Percentiles rank a stretch among this genome's conserved stretches.
Evolutionary conservation across 2,329 filamentous ascomycete genomes (phyloP).

Genomic region (Amylocarpus encephaloides): DNA sequence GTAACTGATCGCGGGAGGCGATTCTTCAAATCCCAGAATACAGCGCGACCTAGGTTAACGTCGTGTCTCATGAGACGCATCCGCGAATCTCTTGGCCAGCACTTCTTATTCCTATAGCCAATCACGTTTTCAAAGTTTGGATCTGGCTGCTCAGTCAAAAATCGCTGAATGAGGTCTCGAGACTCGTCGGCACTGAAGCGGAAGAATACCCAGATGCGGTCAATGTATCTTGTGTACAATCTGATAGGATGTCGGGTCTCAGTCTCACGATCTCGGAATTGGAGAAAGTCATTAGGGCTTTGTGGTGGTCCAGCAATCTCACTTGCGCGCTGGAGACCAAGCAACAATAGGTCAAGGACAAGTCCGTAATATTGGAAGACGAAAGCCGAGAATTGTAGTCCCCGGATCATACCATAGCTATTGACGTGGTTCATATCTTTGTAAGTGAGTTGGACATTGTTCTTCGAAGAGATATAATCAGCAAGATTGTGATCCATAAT

Average conservation of each 20-base stretch:
- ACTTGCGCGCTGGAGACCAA: slow-evolving; percentile 92
- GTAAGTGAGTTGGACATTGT: slow-evolving; percentile 98
- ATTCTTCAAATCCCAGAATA: slow-evolving; percentile 99
- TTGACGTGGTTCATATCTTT: slow-evolving; percentile 99
- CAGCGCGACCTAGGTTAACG: slow-evolving; percentile 92
- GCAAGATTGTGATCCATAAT: slow-evolving; percentile 99
- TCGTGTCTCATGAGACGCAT: slow-evolving; percentile 99
- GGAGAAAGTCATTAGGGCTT: slow-evolving; percentile 92
- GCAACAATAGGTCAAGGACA: slow-evolving; percentile 84
- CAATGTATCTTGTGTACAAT: slow-evolving; percentile 95
- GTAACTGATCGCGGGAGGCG: slow-evolving; percentile 88
- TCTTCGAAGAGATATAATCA: slow-evolving; percentile 98
- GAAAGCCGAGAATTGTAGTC: slow-evolving; percentile 95
- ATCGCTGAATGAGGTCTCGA: slow-evolving; percentile 90
- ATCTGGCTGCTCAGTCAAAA: slow-evolving; percentile 95
- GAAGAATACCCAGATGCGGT: slow-evolving; percentile 98
- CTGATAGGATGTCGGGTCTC: slow-evolving; percentile 93
- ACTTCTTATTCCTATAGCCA: slow-evolving; percentile 98
- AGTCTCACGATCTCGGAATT: slow-evolving; percentile 89
- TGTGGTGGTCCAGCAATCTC: slow-evolving; percentile 94
- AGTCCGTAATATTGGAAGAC: slow-evolving; percentile 99
- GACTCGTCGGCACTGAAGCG: slow-evolving; percentile 92
- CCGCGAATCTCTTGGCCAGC: slow-evolving; percentile 93
- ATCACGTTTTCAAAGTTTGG: slow-evolving; percentile 99
- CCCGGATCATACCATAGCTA: slow-evolving; percentile 96